Evolutionary conservation across 257 asterid species (phyloP).

Genomic region (Nicotiana otophora): DNA sequence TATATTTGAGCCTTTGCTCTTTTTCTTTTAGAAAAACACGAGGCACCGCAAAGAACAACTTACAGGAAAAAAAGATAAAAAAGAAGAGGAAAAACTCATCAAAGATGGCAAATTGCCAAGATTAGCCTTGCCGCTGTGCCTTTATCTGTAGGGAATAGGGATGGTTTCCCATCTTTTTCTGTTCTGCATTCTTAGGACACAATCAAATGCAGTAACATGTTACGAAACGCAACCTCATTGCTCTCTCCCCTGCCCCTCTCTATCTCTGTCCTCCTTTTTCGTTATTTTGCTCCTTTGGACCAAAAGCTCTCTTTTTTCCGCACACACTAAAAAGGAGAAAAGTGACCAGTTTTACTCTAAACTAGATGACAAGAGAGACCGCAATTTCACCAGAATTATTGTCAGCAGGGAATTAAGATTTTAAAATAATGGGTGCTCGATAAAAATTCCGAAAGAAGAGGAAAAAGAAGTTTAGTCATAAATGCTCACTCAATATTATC

Average conservation of each 20-base stretch:
- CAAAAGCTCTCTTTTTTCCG: background rate
- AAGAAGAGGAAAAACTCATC: too few species aligned
- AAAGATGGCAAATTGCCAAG: background rate
- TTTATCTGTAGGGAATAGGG: background rate
- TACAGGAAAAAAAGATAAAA: too few species aligned
- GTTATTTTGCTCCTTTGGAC: background rate
- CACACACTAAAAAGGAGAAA: background rate
- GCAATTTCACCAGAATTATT: background rate
- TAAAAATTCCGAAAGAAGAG: too few species aligned
- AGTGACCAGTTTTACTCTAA: background rate
- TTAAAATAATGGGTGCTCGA: too few species aligned
- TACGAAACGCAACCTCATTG: background rate
- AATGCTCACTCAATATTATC: too few species aligned
- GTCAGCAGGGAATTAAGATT: background rate
- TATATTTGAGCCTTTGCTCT: background rate
- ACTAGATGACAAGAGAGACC: background rate
- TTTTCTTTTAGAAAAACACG: background rate
- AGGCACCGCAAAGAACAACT: background rate
- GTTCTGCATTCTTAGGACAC: background rate
- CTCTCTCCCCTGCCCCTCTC: background rate
- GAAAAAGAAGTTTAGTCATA: too few species aligned
- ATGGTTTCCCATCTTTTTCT: background rate
- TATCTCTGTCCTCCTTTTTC: background rate
- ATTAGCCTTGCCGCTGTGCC: background rate
- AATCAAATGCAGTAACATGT: background rate